phyloP scores from a whole-genome alignment of 768 basidiomycete species.

The Mrakia frigida region DNA sequence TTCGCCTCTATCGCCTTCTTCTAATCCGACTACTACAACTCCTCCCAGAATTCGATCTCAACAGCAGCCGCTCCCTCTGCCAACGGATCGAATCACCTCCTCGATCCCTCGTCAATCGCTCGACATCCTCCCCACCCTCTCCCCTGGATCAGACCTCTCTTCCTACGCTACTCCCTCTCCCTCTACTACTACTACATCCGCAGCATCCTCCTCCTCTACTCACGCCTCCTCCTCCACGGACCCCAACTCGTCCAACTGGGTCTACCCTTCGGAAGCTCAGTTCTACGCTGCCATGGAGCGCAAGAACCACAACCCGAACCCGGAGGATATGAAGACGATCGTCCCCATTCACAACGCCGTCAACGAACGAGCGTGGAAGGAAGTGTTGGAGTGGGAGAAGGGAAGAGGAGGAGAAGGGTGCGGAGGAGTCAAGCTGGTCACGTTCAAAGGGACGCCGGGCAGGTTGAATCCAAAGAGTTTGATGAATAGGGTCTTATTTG shows the following conservation, averaged over 20 bases:
- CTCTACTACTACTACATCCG: neutral
- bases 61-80: slow-evolving; percentile 47
- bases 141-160: slow-evolving; percentile 14
- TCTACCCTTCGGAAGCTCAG: slow-evolving; percentile 97
- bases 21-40: no score
- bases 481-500: slow-evolving; percentile 66
- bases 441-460: slow-evolving; percentile 79
- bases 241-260: slow-evolving; percentile 68
- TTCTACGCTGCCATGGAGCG: slow-evolving; percentile 96
- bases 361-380: slow-evolving; percentile 86
- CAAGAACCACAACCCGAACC: slow-evolving; percentile 82
- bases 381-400: slow-evolving; percentile 75
- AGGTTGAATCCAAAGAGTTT: slow-evolving; percentile 76
- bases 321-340: slow-evolving; percentile 87
- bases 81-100: slow-evolving; percentile 70
- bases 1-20: slow-evolving; percentile 3
- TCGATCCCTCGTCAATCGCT: slow-evolving; percentile 66
- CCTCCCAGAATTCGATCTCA: slow-evolving; percentile 31
- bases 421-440: slow-evolving; percentile 40
- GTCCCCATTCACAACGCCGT: slow-evolving; percentile 99
- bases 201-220: neutral
- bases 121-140: slow-evolving; percentile 20
- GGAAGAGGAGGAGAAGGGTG: slow-evolving; percentile 76
- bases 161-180: slow-evolving; percentile 20
- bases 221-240: slow-evolving; percentile 35